Base-by-base conservation (phyloP, 306 rosid species). In the Trifolium dubium region DNA sequence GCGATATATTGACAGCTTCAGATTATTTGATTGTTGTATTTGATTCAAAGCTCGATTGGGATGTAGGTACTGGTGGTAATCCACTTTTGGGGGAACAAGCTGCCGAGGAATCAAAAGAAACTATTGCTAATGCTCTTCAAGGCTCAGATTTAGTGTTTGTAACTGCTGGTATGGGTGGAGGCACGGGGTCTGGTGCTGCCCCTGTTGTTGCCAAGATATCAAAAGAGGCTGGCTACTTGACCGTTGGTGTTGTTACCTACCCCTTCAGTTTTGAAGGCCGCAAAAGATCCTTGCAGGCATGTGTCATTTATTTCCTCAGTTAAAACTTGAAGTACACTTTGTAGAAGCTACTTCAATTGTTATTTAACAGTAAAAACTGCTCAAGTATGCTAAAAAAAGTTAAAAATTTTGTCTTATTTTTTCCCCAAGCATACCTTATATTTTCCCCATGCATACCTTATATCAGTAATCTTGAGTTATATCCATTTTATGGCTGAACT, bases 81-180 rank as follows among this genome's bases (percentile, higher is more conserved):
- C 98, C 98, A 59, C 86, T 87, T 69, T 77, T 93, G 75, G 98
- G 98, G 66, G 98, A 93, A 83, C 89, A 93, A 84, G 98, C 98
- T 53, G 98, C 98, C 2, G 97, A 90, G 83, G 98, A 93, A 79
- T 93, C 98, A 35, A 87, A 93, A 80, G 98, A 93, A 34, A 81
- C 84, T 15, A 93, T 93, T 85, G 87, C 96, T 8, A 70, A 49
- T 81, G 89, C 98, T 44, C 96, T 93, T 63, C 83, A 85, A 76
- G 98, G 97, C 50, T 93, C 98, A 11, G 98, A 93, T 89, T 92
- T 93, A 64, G 98, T 93, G 44, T 93, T 93, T 79, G 87, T 93
- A 77, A 93, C 98, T 17, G 97, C 97, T 34, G 96, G 98, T 64
- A 93, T 90, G 98, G 98, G 98, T 71, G 97, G 98, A 64, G 97